Evolutionary conservation across 164 flowering plant genomes (phyloP), one percentile per base, ranked within the genome.

Genomic region (Kalanchoe fedtschenkoi): DNA sequence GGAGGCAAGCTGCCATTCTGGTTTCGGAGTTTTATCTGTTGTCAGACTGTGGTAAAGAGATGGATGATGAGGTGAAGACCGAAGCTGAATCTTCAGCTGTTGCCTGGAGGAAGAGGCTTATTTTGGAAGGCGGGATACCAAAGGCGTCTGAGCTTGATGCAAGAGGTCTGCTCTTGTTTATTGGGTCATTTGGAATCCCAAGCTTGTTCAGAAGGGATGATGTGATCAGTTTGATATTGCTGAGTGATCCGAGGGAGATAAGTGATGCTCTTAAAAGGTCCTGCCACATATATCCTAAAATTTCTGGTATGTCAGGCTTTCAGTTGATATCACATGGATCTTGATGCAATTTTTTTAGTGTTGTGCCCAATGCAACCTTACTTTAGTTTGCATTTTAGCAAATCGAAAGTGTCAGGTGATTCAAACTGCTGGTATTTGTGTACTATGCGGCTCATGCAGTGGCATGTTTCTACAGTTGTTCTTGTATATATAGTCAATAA

Each of bases 131-230:
- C n/a, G 82, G 89, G 57, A 2, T 81, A 32, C 35, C 39, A 1
- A 70, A 56, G 42, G 72, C 79, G 16, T 30, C 56, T 42, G 65
- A 66, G 42, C 38, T 68, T 26, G 89, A 84, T 69, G 80, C 86
- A 0, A 62, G 77, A 21, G 89, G 84, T 2, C 73, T 84, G 74
- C 75, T 84, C 41, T 70, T 82, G 44, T 75, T 81, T 26, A 11
- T 84, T 41, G 81, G 69, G 10, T 73, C 75, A 47, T 84, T 70
- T 62, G 89, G 89, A 24, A 62, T 81, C 17, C 86, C 89, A 3
- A 24, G 58, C 0, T 66, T 32, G 19, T 78, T 84, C 65, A 69
- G 53, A 35, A 61, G 58, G 35, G 71, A 75, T 35, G 86, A 81
- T 71, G 38, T 84, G 26, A 26, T 58, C 65, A 65, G 71, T 64